Conservation (phyloP, 1,284 basidiomycete species). For the Boletus semigastroideus region DNA sequence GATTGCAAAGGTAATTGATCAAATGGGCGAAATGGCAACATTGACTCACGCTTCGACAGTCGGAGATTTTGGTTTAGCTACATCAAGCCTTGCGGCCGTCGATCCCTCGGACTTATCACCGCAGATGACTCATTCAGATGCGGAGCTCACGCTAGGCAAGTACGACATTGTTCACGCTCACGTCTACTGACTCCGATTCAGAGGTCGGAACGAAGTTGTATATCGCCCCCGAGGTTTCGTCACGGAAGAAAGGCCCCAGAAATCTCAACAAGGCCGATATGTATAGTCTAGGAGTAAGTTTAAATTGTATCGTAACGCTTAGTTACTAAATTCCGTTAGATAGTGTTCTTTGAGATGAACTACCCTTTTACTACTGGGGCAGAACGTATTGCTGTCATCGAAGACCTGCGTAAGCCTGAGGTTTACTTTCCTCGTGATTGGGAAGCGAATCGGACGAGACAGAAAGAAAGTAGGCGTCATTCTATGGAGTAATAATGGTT, state of each 20-base stretch:
- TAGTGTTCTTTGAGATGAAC: slow-evolving; percentile 99
- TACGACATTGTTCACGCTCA: slow-evolving; percentile 4
- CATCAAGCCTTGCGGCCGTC: slow-evolving; percentile 75
- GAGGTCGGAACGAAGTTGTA: slow-evolving; percentile 93
- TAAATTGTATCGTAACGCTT: not conserved
- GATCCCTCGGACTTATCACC: slow-evolving; percentile 65
- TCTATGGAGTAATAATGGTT: not conserved
- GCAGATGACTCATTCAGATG: slow-evolving; percentile 43
- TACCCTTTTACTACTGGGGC: slow-evolving; percentile 84
- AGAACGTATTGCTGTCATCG: slow-evolving; percentile 84
- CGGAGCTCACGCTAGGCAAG: slow-evolving; percentile 74
- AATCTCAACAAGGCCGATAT: slow-evolving; percentile 90
- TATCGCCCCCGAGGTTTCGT: slow-evolving; percentile 87
- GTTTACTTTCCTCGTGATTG: slow-evolving; percentile 79
- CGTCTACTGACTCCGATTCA: slow-evolving; percentile 25
- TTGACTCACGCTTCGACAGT: slow-evolving; percentile 41
- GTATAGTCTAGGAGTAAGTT: slow-evolving; percentile 84
- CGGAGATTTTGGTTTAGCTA: slow-evolving; percentile 93
- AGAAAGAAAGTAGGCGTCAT: slow-evolving; percentile 60
- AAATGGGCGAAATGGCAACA: not conserved
- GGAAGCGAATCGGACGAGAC: slow-evolving; percentile 61
- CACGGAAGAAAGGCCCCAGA: slow-evolving; percentile 58
- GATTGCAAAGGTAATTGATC: slow-evolving; percentile 76
- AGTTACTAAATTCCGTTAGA: slow-evolving; percentile 40
- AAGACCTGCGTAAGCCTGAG: slow-evolving; percentile 69